phyloP scores from a whole-genome alignment of 192 early-diverging fungal genomes.

The Gaertneriomyces sp. region DNA sequence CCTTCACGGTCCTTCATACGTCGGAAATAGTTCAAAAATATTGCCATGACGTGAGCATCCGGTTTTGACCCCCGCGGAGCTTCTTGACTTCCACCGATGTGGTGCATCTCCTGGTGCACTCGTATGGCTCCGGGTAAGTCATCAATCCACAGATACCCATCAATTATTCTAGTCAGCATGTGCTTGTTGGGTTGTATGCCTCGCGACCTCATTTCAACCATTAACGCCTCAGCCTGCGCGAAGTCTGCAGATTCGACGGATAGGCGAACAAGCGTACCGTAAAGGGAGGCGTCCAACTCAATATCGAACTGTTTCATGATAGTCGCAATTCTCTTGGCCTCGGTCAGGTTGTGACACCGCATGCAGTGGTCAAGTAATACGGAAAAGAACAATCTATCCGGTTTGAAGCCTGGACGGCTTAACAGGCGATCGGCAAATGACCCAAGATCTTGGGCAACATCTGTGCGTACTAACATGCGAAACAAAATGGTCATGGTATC shows the following conservation, averaged over 20 bases:
- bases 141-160: background rate
- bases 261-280: background rate
- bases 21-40: background rate
- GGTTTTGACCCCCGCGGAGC: background rate
- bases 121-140: background rate
- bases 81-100: background rate
- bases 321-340: slow-evolving; percentile 8
- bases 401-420: background rate
- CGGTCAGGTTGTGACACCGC: background rate
- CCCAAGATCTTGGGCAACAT: background rate
- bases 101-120: background rate
- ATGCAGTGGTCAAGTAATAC: background rate
- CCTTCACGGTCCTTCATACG: background rate
- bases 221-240: background rate
- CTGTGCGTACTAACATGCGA: background rate
- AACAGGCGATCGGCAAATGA: too few relatives aligned
- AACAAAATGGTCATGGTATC: background rate
- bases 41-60: background rate
- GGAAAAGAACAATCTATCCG: background rate
- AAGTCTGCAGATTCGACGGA: too few relatives aligned
- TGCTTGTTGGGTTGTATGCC: background rate
- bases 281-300: background rate
- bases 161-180: background rate
- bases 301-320: background rate
- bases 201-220: background rate